Conservation (phyloP, 768 basidiomycete genomes). For the Cubamyces lactineus region DNA sequence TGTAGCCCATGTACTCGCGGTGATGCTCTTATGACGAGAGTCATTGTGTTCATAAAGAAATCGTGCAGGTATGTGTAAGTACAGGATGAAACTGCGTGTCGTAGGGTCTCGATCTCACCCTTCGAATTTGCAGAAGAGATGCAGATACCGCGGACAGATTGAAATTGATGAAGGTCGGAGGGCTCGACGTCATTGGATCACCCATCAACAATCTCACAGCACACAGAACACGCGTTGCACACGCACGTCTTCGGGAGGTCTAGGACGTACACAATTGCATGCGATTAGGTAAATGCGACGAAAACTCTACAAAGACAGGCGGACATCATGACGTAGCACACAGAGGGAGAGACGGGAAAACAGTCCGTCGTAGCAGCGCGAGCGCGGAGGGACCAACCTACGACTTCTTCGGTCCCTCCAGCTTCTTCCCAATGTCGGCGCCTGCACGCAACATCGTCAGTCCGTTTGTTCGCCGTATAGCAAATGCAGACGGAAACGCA, state of each 20-base stretch:
- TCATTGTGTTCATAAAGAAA: too few species aligned
- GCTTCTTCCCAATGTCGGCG: constrained; percentile 82
- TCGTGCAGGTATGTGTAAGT: too few species aligned
- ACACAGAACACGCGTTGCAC: background rate
- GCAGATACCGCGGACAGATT: background rate
- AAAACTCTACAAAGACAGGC: constrained; percentile 21
- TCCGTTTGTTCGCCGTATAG: constrained; percentile 4
- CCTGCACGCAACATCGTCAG: constrained; percentile 44
- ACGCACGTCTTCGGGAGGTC: background rate
- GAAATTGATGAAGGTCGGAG: background rate
- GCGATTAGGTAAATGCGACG: constrained; percentile 24
- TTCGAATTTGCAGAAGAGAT: too few species aligned
- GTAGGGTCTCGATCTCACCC: too few species aligned
- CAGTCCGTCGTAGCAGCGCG: constrained; percentile 30
- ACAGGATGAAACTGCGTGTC: too few species aligned
- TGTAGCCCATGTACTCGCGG: constrained; percentile 3
- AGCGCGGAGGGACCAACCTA: constrained; percentile 48
- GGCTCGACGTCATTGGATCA: background rate
- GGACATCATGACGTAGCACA: constrained; percentile 17
- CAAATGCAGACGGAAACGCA: constrained; percentile 37
- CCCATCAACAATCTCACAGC: background rate
- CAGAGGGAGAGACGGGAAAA: constrained; percentile 31
- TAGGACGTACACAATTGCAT: constrained; percentile 23
- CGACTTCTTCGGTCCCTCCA: constrained; percentile 78
- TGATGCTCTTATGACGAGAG: constrained; percentile 2